Percentiles rank a stretch among this genome's conserved stretches.
Conservation (phyloP, 1,284 basidiomycete genomes). For the Sphaerobolus stellatus region DNA sequence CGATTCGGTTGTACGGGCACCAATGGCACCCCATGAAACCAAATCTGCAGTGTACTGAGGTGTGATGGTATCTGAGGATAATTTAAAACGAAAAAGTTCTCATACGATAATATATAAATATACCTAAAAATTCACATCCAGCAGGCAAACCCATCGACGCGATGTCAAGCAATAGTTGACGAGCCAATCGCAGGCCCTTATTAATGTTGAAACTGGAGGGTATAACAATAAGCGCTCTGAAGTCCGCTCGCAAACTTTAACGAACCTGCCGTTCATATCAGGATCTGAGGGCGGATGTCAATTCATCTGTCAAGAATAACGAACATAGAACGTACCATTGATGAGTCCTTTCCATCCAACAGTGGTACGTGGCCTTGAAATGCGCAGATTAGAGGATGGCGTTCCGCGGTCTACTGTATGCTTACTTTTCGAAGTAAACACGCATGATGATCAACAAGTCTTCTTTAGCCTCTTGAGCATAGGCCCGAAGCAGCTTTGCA, state of each 20-base stretch:
- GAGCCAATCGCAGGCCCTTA: constrained; percentile 90
- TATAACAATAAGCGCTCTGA: constrained; percentile 32
- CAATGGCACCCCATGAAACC: constrained; percentile 97
- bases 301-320: not conserved
- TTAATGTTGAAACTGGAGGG: constrained; percentile 82
- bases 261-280: constrained; percentile 63
- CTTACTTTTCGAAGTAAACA: constrained; percentile 89
- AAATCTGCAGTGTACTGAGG: constrained; percentile 97
- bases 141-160: constrained; percentile 83
- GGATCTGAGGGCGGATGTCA: constrained; percentile 47
- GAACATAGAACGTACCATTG: constrained; percentile 53
- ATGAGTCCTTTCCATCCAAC: constrained; percentile 99
- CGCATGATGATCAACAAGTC: constrained; percentile 97
- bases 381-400: not conserved
- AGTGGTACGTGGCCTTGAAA: constrained; percentile 77
- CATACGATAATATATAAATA: constrained; percentile 30
- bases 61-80: constrained; percentile 68
- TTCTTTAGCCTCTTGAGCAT: constrained; percentile 77
- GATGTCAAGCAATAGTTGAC: constrained; percentile 84
- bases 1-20: constrained; percentile 93
- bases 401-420: not conserved
- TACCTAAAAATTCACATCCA: constrained; percentile 78
- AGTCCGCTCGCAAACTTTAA: constrained; percentile 31
- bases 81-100: constrained; percentile 12
- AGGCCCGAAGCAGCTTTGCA: constrained; percentile 74